A percentile compares a stretch with the other conserved stretches of the same genome.
Conservation (phyloP, 257 asterid species). For the Nicotiana undulata region DNA sequence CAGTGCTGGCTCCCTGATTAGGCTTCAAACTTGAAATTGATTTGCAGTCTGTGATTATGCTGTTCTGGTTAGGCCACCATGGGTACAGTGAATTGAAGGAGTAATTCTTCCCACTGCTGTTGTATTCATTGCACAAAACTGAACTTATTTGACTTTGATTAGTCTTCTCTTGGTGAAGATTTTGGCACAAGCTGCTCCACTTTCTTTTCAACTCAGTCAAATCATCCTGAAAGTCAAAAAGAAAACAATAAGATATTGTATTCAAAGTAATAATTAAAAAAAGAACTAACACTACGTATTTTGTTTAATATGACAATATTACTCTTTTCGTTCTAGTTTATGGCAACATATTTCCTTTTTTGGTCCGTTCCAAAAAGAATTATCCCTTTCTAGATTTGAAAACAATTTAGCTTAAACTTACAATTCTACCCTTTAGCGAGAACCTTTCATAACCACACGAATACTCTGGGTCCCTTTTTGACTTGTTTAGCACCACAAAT, state of each 20-base stretch:
- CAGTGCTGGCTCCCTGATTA: slow-evolving; percentile 24
- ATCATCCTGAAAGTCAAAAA: slow-evolving; percentile 36
- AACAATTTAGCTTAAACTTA: no score
- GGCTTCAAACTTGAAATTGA: slow-evolving; percentile 38
- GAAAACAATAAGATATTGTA: not conserved
- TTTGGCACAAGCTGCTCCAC: slow-evolving; percentile 63
- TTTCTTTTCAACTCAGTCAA: slow-evolving; percentile 47
- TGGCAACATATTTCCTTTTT: no score
- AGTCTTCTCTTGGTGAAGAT: slow-evolving; percentile 44
- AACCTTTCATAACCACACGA: no score
- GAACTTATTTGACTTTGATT: slow-evolving; percentile 20
- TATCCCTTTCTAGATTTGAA: no score
- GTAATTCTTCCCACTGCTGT: slow-evolving; percentile 28
- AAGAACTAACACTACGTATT: not conserved
- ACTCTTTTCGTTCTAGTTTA: no score
- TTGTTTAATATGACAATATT: not conserved
- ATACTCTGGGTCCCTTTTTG: no score
- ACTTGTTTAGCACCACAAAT: no score
- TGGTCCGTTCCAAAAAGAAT: no score
- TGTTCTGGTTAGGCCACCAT: slow-evolving; percentile 34
- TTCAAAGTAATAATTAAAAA: not conserved
- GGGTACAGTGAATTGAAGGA: slow-evolving; percentile 27
- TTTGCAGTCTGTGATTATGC: slow-evolving; percentile 30
- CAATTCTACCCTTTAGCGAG: no score
- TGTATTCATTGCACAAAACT: slow-evolving; percentile 21